A percentile compares a stretch with the other conserved stretches of the same genome.
phyloP scores from a whole-genome alignment of 1,139 yeast species.

The Hemisphaericaspora lyxosophila region DNA sequence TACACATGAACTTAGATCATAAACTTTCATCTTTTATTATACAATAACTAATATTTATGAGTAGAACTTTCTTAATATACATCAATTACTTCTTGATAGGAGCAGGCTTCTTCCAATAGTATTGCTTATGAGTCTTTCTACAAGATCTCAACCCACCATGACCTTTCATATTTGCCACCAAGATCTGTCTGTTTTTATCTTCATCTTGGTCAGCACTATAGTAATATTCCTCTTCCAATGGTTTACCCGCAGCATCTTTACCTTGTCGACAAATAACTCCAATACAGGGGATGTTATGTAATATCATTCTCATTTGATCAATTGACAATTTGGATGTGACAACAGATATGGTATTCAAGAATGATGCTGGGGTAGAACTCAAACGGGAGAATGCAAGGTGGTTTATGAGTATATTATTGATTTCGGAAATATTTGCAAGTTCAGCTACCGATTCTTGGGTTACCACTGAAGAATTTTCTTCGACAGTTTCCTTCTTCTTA shows the following conservation, averaged over 20 bases:
- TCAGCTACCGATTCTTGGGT: slow-evolving; percentile 22
- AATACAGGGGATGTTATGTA: slow-evolving; percentile 54
- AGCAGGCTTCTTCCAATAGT: slow-evolving; percentile 79
- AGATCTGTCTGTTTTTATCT: slow-evolving; percentile 63
- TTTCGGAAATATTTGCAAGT: slow-evolving; percentile 47
- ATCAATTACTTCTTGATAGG: slow-evolving; percentile 37
- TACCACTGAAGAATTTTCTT: slow-evolving; percentile 8
- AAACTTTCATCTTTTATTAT: slow-evolving; percentile 4
- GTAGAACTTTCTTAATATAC: slow-evolving; percentile 1
- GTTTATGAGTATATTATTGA: slow-evolving; percentile 68
- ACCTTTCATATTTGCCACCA: slow-evolving; percentile 79
- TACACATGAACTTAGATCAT: background rate
- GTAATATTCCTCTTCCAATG: slow-evolving; percentile 89
- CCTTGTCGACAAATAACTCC: slow-evolving; percentile 88
- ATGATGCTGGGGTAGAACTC: slow-evolving; percentile 79
- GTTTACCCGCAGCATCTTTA: slow-evolving; percentile 95
- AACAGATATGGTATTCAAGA: slow-evolving; percentile 60
- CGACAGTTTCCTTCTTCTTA: slow-evolving; percentile 9
- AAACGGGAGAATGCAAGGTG: slow-evolving; percentile 89
- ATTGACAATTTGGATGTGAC: slow-evolving; percentile 43
- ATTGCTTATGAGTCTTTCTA: slow-evolving; percentile 91
- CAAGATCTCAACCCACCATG: slow-evolving; percentile 82
- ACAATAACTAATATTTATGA: slow-evolving; percentile 1
- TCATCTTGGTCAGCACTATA: slow-evolving; percentile 81
- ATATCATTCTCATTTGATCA: slow-evolving; percentile 52